phyloP scores from a whole-genome alignment of 2,329 filamentous ascomycete genomes.

The Trichoderma sp. region DNA sequence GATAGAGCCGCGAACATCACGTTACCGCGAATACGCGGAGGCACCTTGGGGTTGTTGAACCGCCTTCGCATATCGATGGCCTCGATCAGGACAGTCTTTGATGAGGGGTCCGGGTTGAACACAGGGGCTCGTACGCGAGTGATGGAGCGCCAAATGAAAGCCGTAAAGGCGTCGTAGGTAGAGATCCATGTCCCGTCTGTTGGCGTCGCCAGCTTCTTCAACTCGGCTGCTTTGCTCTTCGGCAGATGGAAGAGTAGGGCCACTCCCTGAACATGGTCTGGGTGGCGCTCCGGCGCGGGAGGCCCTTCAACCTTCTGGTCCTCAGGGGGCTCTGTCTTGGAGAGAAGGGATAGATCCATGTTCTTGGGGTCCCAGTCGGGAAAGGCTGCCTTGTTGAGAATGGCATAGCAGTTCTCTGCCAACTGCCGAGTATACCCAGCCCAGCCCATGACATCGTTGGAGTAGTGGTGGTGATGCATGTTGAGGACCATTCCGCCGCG shows the following conservation, averaged over 20 bases:
- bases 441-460: neutral
- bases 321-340: neutral
- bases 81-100: neutral
- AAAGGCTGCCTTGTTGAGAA: neutral
- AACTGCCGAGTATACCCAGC: neutral
- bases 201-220: conserved; percentile 5
- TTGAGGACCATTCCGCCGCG: neutral
- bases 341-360: neutral
- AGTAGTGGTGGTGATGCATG: conserved; percentile 3
- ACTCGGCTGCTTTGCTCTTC: neutral
- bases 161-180: conserved; percentile 5
- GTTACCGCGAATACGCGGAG: neutral
- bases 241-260: neutral
- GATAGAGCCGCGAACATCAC: conserved; percentile 10
- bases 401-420: conserved; percentile 12
- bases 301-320: neutral
- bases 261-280: neutral
- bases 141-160: conserved; percentile 4
- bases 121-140: neutral
- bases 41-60: neutral
- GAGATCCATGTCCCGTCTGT: conserved; percentile 6
- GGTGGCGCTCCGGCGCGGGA: neutral
- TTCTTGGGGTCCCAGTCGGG: neutral
- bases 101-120: neutral
- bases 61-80: conserved; percentile 10